Base-by-base conservation (phyloP, 163 green algal species). In the Scenedesmus sp. region DNA sequence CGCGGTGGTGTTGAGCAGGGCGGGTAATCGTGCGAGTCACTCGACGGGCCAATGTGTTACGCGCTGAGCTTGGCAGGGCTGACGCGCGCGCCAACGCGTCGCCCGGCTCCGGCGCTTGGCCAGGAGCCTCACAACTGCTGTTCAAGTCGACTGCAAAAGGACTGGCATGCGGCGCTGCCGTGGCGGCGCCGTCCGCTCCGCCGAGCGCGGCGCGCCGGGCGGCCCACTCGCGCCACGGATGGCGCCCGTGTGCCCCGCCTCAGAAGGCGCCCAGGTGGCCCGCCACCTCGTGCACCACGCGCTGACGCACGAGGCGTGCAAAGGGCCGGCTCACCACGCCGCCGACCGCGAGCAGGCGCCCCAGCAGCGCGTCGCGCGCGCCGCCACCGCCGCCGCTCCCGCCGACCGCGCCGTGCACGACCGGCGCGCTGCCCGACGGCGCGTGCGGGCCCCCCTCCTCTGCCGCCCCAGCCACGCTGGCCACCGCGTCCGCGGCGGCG, bases 321-420 rank as follows among this genome's bases (percentile, higher is more conserved):
- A n/a, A 77, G 3, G 67, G 67, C 67, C 31, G 53, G 24, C 33
- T 31, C 51, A 77, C 4, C 33, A 77, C 33, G 1, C 22, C 67
- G 6, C 67, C 67, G 42, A 65, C 3, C 15, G 33, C 24, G 34
- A 77, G 24, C 22, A 18, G 47, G 9, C 51, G 50, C 39, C 51
- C 51, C 17, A 76, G 4, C 67, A 76, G 33, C 9, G 51, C 67
- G 64, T 76, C 67, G 34, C 34, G 28, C 26, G 54, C 3, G n/a
- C 64, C n/a, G 24, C n/a, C 17, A 20, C 34, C 51, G 20, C 24
- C 39, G 20, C 20, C 53, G 17, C n/a, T 22, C 22, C 9, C 11
- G 34, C 36, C 20, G 66, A 77, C 51, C 22, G 48, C 9, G 2
- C 67, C 67, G 17, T 53, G 31, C 51, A 77, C 67, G 42, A 77